Conservation (phyloP, 2,329 filamentous ascomycete species). For the Colletotrichum magnum region DNA sequence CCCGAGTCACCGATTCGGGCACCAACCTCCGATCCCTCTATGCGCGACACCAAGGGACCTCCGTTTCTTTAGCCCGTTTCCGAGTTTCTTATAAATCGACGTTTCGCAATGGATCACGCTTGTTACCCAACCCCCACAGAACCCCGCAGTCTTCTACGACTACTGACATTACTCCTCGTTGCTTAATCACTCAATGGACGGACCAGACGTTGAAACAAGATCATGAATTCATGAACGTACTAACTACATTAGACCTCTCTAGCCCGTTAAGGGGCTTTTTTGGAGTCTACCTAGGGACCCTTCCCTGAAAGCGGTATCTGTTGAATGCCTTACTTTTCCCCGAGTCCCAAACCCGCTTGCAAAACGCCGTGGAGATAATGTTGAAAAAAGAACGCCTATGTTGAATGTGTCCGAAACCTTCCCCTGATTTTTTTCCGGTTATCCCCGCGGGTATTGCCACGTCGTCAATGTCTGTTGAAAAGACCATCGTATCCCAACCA, state of each 20-base stretch:
- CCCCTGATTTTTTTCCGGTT: constrained; percentile 41
- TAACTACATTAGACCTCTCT: constrained; percentile 35
- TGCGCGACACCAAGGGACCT: not conserved
- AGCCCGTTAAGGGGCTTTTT: constrained; percentile 43
- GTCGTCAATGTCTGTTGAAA: constrained; percentile 43
- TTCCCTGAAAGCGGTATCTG: constrained; percentile 42
- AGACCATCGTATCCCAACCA: constrained; percentile 40
- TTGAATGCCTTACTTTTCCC: constrained; percentile 43
- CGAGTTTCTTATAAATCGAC: constrained; percentile 18
- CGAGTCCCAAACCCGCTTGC: constrained; percentile 41
- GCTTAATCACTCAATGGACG: not conserved
- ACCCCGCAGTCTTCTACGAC: too few species aligned
- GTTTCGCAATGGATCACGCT: not conserved
- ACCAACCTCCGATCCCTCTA: not conserved
- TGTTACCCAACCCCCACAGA: too few species aligned
- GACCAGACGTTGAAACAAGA: constrained; percentile 22
- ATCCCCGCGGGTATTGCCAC: constrained; percentile 42
- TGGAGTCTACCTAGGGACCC: constrained; percentile 37
- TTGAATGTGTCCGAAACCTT: constrained; percentile 41
- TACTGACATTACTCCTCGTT: too few species aligned
- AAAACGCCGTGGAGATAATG: constrained; percentile 42
- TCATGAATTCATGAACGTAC: constrained; percentile 40
- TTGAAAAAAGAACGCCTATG: constrained; percentile 44
- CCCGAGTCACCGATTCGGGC: constrained; percentile 20
- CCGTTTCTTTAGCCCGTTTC: constrained; percentile 4